A percentile compares a stretch with the other conserved stretches of the same genome.
Evolutionary conservation across 805 yeast species (phyloP).

Genomic region (Metschnikowia proteae): DNA sequence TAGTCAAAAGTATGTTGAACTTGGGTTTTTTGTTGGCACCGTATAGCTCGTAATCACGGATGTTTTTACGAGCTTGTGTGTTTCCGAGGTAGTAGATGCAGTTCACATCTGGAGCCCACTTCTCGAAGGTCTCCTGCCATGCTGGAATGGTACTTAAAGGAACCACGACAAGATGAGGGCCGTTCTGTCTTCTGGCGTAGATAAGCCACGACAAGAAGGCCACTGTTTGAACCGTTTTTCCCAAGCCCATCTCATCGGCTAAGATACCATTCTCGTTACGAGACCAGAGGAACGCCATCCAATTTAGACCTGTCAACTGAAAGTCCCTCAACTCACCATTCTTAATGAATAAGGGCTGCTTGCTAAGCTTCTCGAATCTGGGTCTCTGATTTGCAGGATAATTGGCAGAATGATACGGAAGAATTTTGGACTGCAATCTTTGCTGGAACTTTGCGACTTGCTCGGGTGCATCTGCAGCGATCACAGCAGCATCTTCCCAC

Average conservation of each 20-base stretch:
- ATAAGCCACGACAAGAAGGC: constrained; percentile 92
- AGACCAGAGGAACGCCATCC: constrained; percentile 99
- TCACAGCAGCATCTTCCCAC: constrained; percentile 90
- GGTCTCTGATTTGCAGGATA: constrained; percentile 75
- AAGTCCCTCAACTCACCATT: constrained; percentile 93
- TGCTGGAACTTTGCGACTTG: constrained; percentile 81
- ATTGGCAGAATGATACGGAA: constrained; percentile 75
- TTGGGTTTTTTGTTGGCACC: constrained; percentile 63
- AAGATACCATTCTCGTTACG: constrained; percentile 94
- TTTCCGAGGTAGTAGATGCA: constrained; percentile 93
- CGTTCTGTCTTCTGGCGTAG: constrained; percentile 93
- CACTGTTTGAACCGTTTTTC: constrained; percentile 96
- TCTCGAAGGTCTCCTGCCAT: constrained; percentile 98
- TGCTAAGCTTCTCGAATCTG: constrained; percentile 76
- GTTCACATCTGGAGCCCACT: constrained; percentile 96
- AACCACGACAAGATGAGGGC: constrained; percentile 95
- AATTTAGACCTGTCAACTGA: constrained; percentile 95
- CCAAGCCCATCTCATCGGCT: constrained; percentile 99
- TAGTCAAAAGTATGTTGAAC: constrained; percentile 87
- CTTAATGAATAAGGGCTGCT: constrained; percentile 86
- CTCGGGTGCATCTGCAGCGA: constrained; percentile 78
- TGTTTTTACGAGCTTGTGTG: constrained; percentile 73
- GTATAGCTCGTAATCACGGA: constrained; percentile 83
- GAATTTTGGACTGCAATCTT: constrained; percentile 75
- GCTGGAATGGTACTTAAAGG: constrained; percentile 96